Evolutionary conservation across 2,329 filamentous ascomycete species (phyloP).

Genomic region (Alternaria consortialis): DNA sequence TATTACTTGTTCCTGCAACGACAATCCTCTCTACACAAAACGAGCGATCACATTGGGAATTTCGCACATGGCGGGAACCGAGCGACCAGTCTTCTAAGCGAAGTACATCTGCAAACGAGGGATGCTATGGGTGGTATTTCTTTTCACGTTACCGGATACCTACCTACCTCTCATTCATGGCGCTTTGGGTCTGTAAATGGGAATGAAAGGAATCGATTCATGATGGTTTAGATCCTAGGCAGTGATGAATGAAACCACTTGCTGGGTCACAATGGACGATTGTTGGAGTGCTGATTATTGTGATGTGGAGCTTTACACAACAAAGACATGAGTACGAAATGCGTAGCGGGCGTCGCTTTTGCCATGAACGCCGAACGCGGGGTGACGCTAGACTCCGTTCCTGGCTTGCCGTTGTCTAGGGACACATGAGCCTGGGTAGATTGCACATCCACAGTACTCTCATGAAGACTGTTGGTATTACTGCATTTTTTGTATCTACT

Average conservation of each 20-base stretch:
- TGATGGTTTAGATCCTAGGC: slow-evolving; percentile 50
- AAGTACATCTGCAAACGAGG: slow-evolving; percentile 35
- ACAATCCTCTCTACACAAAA: slow-evolving; percentile 29
- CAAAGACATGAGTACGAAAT: not conserved
- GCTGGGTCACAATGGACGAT: slow-evolving; percentile 42
- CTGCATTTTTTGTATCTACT: not conserved
- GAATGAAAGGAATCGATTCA: slow-evolving; percentile 33
- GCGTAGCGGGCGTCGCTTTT: not conserved
- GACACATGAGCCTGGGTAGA: not conserved
- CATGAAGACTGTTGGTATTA: not conserved
- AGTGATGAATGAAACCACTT: slow-evolving; percentile 47
- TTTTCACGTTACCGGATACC: slow-evolving; percentile 37
- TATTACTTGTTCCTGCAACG: slow-evolving; percentile 30
- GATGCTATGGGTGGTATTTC: slow-evolving; percentile 36
- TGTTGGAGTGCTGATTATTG: slow-evolving; percentile 6
- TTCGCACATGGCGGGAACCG: slow-evolving; percentile 39
- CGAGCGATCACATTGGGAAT: slow-evolving; percentile 41
- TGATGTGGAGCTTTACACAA: slow-evolving; percentile 5
- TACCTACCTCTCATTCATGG: slow-evolving; percentile 41
- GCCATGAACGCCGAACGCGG: not conserved
- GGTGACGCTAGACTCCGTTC: not conserved
- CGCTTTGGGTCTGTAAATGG: slow-evolving; percentile 49
- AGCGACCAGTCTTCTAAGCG: slow-evolving; percentile 37
- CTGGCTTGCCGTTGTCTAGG: not conserved
- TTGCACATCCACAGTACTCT: not conserved